These are phyloP conservation scores for Tetrahymena borealis DNA, from an alignment of 73 alveolate species.

Conservation along the genomic window DNA sequence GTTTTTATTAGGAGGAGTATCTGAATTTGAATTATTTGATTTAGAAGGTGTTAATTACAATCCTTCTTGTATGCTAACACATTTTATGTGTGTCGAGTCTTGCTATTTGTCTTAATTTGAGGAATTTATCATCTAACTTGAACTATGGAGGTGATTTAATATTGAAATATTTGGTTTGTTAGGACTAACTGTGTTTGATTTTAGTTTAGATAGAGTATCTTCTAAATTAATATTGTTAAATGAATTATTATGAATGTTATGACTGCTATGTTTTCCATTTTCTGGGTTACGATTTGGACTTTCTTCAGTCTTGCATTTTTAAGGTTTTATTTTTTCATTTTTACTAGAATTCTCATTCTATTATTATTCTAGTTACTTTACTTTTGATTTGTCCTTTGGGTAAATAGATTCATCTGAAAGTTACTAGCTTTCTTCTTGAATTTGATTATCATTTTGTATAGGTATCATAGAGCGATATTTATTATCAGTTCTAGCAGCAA, in stretches of 20 bases:
- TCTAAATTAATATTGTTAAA: background rate
- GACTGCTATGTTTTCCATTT: background rate
- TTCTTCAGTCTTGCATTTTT: background rate
- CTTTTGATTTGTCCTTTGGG: background rate
- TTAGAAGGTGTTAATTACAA: background rate
- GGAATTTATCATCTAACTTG: background rate
- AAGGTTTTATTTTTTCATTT: background rate
- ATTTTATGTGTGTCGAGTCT: background rate
- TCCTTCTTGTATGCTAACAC: background rate
- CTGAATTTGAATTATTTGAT: background rate
- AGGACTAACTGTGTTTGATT: background rate
- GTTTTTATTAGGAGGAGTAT: background rate
- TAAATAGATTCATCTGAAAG: background rate
- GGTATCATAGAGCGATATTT: background rate
- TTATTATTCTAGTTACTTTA: background rate
- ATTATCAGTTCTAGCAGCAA: background rate
- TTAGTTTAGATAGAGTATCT: background rate
- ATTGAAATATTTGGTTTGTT: background rate
- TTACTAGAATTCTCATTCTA: too few species aligned
- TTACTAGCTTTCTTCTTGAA: background rate
- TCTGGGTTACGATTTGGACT: background rate
- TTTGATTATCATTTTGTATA: background rate
- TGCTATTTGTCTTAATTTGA: background rate
- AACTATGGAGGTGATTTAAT: background rate
- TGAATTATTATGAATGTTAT: background rate